Evolutionary conservation across 257 asterid genomes (phyloP), one percentile per base, ranked within the genome.

Genomic region (Catharanthus roseus): DNA sequence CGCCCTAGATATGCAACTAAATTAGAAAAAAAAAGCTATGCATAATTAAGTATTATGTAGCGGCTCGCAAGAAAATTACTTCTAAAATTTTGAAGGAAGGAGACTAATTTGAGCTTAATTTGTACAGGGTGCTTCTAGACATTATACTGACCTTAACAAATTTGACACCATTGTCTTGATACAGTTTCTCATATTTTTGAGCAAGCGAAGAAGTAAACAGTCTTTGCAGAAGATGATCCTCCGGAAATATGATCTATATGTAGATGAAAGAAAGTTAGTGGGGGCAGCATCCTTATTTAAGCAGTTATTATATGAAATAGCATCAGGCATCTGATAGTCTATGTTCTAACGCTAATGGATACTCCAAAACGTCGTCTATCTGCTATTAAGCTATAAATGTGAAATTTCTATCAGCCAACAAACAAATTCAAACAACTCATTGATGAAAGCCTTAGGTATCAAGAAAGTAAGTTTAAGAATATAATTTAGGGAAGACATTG

Each of bases 161-260:
- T 74, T 85, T 90, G 79, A 90, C 96, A 68, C 97, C 98, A 74
- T 72, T 78, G 65, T 89, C 96, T 78, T 77, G 83, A 85, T 93
- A 89, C 10, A 90, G 87, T 55, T 79, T 78, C 84, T 93, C 98
- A 80, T 93, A 93, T 69, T 87, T 93, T 81, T 85, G 84, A 42
- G 92, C 96, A 81, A 93, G 87, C 49, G 91, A 85, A 71, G 97
- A 89, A 68, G 98, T 93, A 69, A 93, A 89, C 82, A 93, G 78
- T 78, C 96, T 86, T 74, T 83, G 78, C 88, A 93, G 80, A 51
- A 93, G 85, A 85, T 93, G 97, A 72, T 86, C 90, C 69, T 90
- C 98, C 26, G 97, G 97, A 69, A 93, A 89, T 71, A 90, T 79
- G 5, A 93, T 82, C 98, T 93, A 67, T 50, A 50, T 45, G 70